Conservation (phyloP, 192 early-diverging fungal species). For the Coemansia sp. region DNA sequence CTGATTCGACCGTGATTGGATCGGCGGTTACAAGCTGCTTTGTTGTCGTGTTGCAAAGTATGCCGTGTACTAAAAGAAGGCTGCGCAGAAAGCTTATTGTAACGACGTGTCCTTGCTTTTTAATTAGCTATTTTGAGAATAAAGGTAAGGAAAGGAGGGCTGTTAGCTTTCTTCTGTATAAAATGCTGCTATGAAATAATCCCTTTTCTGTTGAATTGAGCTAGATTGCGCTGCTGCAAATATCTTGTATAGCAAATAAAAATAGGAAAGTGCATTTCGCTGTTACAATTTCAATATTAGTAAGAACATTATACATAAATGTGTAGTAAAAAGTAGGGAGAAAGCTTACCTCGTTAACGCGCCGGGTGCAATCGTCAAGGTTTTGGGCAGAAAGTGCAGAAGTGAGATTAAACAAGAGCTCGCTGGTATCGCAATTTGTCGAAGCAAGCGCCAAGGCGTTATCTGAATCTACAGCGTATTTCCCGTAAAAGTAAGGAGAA, state of each 20-base stretch:
- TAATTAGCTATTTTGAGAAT: constrained; percentile 32
- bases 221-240: no score
- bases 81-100: constrained; percentile 39
- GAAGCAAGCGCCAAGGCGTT: not conserved
- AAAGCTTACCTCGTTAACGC: constrained; percentile 32
- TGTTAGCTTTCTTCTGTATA: no score
- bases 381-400: constrained; percentile 26
- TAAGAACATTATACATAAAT: no score
- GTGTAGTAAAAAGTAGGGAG: not conserved
- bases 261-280: constrained; percentile 2
- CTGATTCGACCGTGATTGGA: constrained; percentile 17
- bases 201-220: no score
- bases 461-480: constrained; percentile 24
- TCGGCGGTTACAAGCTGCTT: constrained; percentile 29
- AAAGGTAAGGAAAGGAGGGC: not conserved
- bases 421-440: constrained; percentile 11
- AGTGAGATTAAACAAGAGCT: constrained; percentile 27
- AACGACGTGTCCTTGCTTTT: constrained; percentile 24
- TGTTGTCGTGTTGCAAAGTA: constrained; percentile 33
- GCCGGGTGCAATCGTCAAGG: constrained; percentile 29
- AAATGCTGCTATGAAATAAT: no score
- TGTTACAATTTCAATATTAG: not conserved
- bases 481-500: not conserved
- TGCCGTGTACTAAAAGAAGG: constrained; percentile 37
- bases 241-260: no score